These are phyloP conservation scores for Aureobasidium sp. DNA, from an alignment of 2,329 filamentous ascomycete species.

Conservation along the genomic window DNA sequence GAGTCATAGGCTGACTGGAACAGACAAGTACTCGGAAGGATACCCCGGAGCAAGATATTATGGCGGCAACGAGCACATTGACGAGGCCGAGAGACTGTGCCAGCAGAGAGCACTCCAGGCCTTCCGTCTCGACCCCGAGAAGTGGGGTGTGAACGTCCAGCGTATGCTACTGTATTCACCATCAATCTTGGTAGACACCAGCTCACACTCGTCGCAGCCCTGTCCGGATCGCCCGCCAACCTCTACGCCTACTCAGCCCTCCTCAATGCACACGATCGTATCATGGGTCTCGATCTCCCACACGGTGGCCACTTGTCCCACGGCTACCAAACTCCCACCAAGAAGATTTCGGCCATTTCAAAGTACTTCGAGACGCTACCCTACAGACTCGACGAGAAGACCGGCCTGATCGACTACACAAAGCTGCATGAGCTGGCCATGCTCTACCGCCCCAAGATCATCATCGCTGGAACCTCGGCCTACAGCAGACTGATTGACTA, in stretches of 20 bases:
- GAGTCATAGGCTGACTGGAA: neutral
- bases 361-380: constrained; percentile 99
- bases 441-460: constrained; percentile 90
- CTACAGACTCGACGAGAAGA: constrained; percentile 81
- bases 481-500: constrained; percentile 99
- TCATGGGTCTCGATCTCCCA: constrained; percentile 95
- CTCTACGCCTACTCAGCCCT: constrained; percentile 86
- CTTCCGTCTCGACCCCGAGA: constrained; percentile 71
- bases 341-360: constrained; percentile 83
- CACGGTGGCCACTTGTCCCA: constrained; percentile 95
- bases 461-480: constrained; percentile 92
- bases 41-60: constrained; percentile 96
- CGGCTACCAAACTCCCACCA: constrained; percentile 87
- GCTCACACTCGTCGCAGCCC: constrained; percentile 25
- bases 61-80: constrained; percentile 93
- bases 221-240: constrained; percentile 71
- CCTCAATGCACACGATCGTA: constrained; percentile 82
- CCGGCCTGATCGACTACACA: constrained; percentile 96
- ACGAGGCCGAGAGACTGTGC: constrained; percentile 79
- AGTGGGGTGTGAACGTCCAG: constrained; percentile 97
- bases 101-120: constrained; percentile 83
- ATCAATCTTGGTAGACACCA: neutral
- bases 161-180: constrained; percentile 38
- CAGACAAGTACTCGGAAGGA: constrained; percentile 92
- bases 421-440: constrained; percentile 80